Evolutionary conservation across 495 filamentous ascomycete species (phyloP), one percentile per base, ranked within the genome.

Genomic region (Xylona heveae): DNA sequence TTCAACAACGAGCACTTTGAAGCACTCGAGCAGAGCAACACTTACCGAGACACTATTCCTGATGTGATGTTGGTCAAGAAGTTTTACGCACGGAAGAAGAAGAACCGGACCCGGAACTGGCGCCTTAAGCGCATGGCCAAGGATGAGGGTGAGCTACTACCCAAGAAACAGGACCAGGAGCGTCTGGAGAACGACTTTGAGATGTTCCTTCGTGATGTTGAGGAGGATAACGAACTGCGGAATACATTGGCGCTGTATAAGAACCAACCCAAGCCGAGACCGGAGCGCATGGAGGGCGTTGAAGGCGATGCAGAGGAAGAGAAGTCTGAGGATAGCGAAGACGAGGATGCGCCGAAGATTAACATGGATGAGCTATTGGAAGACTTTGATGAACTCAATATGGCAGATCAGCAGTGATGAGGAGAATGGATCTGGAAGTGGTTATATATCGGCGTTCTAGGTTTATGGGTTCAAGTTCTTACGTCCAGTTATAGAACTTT

Each of bases 61-160:
- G 90, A 95, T 40, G 90, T 94, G 1, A 49, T 95, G 0, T 66
- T 99, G 2, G 80, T 99, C 41, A 93, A 90, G 81, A 99, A 99
- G 49, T 66, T 71, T 61, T 95, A 90, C 52, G 67, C 78, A 5
- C 72, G 81, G 50, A 74, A 74, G 43, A 76, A 80, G 63, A 78
- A 74, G 58, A 68, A 64, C 52, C 80, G 77, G 59, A 19, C 35
- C 44, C 71, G 90, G 24, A 71, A 75, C 54, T 97, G 88, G 88
- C 76, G 75, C 39, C 68, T 97, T 44, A 83, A 78, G 69, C 80
- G 85, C 43, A 90, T 97, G 78, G 68, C 68, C 26, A 71, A 66
- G 49, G 83, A 94, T 30, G 77, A 95, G 45, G 72, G 74, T 28
- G 79, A 83, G 39, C 62, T 90, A 50, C 52, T 74, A 30, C 71